Conservation (phyloP, 2,329 filamentous ascomycete genomes). For the Tolypocladium ophioglossoides region DNA sequence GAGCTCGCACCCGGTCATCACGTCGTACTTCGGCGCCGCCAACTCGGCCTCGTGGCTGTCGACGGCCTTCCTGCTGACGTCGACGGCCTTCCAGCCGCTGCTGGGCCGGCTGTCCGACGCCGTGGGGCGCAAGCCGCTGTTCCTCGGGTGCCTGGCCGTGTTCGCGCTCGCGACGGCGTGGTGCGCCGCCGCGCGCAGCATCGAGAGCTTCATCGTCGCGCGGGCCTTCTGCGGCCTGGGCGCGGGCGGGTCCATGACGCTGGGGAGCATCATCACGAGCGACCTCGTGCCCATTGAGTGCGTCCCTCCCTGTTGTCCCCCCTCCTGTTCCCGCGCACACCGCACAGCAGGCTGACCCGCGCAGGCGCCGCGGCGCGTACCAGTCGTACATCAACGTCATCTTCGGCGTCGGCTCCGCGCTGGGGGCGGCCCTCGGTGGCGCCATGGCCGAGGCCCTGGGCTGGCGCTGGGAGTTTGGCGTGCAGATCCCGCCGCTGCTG, state of each 20-base stretch:
- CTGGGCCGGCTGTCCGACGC: slow-evolving; percentile 66
- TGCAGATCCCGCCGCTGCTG: slow-evolving; percentile 44
- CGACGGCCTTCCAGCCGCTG: slow-evolving; percentile 65
- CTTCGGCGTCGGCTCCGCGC: slow-evolving; percentile 45
- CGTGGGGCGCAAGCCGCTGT: slow-evolving; percentile 56
- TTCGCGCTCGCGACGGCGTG: slow-evolving; percentile 57
- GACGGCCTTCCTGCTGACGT: slow-evolving; percentile 67
- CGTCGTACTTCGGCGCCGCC: slow-evolving; percentile 66
- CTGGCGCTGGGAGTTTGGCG: slow-evolving; percentile 63
- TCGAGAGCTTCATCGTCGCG: slow-evolving; percentile 61
- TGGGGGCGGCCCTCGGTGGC: slow-evolving; percentile 60
- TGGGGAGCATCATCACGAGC: slow-evolving; percentile 61
- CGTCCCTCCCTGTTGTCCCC: slow-evolving; percentile 13
- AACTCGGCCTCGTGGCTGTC: slow-evolving; percentile 77
- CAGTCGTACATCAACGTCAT: slow-evolving; percentile 61
- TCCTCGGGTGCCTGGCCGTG: slow-evolving; percentile 50
- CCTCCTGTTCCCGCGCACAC: background rate
- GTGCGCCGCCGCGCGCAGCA: slow-evolving; percentile 56
- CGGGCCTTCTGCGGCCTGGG: slow-evolving; percentile 62
- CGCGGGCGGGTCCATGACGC: slow-evolving; percentile 58
- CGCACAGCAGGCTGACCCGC: background rate
- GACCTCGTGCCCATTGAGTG: slow-evolving; percentile 65
- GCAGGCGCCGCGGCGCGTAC: slow-evolving; percentile 50
- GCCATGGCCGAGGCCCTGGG: slow-evolving; percentile 59
- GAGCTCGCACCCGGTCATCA: slow-evolving; percentile 70